These are phyloP conservation scores for Ophiostoma perfectum DNA, from an alignment of 2,329 filamentous ascomycete species.

Conservation along the genomic window DNA sequence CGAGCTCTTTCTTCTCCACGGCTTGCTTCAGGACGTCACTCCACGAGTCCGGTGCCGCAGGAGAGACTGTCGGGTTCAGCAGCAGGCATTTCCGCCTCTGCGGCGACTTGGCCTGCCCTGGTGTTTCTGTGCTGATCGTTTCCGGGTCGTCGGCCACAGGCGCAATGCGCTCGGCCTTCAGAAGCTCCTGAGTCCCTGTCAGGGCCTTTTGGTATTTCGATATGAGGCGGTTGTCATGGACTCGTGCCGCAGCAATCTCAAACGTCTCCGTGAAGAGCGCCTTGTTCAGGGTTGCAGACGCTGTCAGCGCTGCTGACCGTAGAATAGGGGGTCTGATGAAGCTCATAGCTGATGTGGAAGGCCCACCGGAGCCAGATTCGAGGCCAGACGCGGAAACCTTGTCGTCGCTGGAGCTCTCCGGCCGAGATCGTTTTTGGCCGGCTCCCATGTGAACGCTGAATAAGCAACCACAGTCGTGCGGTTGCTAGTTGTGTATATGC, in stretches of 20 bases:
- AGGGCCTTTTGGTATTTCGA: slow-evolving; percentile 63
- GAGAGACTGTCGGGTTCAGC: slow-evolving; percentile 51
- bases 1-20: slow-evolving; percentile 63
- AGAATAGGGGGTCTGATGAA: slow-evolving; percentile 74
- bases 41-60: slow-evolving; percentile 66
- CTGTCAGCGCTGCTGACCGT: slow-evolving; percentile 60
- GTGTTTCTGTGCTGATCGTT: slow-evolving; percentile 33
- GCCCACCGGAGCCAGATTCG: neutral
- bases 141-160: slow-evolving; percentile 61
- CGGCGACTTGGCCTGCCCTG: neutral
- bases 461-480: neutral
- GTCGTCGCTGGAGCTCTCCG: slow-evolving; percentile 22
- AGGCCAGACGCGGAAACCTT: slow-evolving; percentile 7
- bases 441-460: slow-evolving; percentile 20
- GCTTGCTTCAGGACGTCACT: slow-evolving; percentile 63
- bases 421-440: slow-evolving; percentile 25
- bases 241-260: slow-evolving; percentile 69
- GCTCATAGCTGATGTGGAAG: slow-evolving; percentile 38
- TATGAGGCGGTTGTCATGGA: slow-evolving; percentile 71
- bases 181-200: slow-evolving; percentile 58
- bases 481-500: neutral
- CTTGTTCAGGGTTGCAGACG: slow-evolving; percentile 58
- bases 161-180: slow-evolving; percentile 58
- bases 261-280: slow-evolving; percentile 74
- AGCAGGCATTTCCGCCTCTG: slow-evolving; percentile 52